Conservation (phyloP, 345 rosid genomes). For the Bruguiera gymnorhiza region DNA sequence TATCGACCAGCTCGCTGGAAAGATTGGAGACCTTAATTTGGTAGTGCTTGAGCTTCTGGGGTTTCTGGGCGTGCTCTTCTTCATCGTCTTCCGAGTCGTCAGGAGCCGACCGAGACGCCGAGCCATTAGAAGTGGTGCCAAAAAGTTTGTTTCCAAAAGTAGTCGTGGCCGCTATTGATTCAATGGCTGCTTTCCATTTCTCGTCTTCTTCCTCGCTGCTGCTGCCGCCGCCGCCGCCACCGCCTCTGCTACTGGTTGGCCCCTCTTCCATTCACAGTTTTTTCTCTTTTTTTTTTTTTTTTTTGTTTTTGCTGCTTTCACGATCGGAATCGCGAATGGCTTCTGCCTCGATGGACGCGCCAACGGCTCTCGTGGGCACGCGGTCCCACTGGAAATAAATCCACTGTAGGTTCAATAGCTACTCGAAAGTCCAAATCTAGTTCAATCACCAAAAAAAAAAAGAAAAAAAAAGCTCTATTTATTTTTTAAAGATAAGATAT, state of each 20-base stretch:
- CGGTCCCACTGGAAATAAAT: too few relatives aligned
- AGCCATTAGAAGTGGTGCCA: slow-evolving; percentile 16
- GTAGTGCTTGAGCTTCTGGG: slow-evolving; percentile 67
- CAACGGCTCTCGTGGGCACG: too few relatives aligned
- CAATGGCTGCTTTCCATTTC: slow-evolving; percentile 74
- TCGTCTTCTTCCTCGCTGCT: slow-evolving; percentile 70
- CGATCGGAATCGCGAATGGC: too few relatives aligned
- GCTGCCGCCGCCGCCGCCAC: slow-evolving; percentile 38
- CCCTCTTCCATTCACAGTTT: slow-evolving; percentile 23
- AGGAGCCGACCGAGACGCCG: slow-evolving; percentile 15
- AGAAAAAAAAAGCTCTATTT: too few relatives aligned
- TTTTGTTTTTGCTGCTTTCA: too few relatives aligned
- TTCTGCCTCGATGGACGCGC: too few relatives aligned
- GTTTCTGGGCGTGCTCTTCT: slow-evolving; percentile 26
- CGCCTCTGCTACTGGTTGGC: slow-evolving; percentile 25
- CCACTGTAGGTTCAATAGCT: too few relatives aligned
- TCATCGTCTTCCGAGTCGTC: slow-evolving; percentile 17
- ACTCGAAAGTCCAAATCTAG: too few relatives aligned
- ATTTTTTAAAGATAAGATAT: too few relatives aligned
- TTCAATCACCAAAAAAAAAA: too few relatives aligned
- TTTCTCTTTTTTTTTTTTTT: too few relatives aligned
- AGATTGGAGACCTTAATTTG: slow-evolving; percentile 56
- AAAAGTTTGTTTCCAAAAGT: slow-evolving; percentile 33
- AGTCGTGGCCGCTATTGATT: slow-evolving; percentile 60
- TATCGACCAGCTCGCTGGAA: neutral